Evolutionary conservation across 148 eudicot genomes (phyloP), one percentile per base, ranked within the genome.

Genomic region (Camellia lanceoleosa): DNA sequence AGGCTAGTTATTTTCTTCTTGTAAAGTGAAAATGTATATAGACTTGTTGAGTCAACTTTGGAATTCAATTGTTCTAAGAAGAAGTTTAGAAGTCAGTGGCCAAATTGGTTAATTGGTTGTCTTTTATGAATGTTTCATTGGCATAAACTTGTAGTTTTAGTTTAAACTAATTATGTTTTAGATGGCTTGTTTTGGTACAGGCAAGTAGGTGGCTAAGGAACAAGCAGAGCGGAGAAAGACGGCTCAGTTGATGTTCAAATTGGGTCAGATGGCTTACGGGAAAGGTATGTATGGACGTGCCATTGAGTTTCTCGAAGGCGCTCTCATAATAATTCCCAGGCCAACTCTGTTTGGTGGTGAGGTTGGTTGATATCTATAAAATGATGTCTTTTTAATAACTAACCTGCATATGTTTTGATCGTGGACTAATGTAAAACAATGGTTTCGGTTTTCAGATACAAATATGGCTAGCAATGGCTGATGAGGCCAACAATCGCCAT

Each of bases 391-490:
- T 76, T 56, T 5, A 7, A 16, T 62, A 41, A 59, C 15, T 38
- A 3, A 12, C 30, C 38, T 72, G 52, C 77, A 61, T 51, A 19
- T 79, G 52, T 19, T 63, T 54, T 30, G 66, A 69, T 74, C 12
- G 12, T 41, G 3, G 5, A 8, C 81, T 81, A 11, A 84, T 77
- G 41, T 51, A 56, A 42, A 52, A 42, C 55, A 71, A 71, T 62
- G 67, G n/a, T 54, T 82, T 67, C 82, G 76, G 58, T 78, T 62
- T 82, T 56, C 90, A 96, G 98, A 96, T 96, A 87, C 99, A 96
- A 86, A 93, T 96, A 89, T 96, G 99, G 99, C 94, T 96, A 83
- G 99, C 92, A 69, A 96, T 96, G 99, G 99, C 98, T 44, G 93
- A 96, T 71, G 99, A 94, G 82, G 99, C 99, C 68, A 87, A 96